Conservation (phyloP, 148 eudicot genomes). For the Selenicereus undatus region DNA sequence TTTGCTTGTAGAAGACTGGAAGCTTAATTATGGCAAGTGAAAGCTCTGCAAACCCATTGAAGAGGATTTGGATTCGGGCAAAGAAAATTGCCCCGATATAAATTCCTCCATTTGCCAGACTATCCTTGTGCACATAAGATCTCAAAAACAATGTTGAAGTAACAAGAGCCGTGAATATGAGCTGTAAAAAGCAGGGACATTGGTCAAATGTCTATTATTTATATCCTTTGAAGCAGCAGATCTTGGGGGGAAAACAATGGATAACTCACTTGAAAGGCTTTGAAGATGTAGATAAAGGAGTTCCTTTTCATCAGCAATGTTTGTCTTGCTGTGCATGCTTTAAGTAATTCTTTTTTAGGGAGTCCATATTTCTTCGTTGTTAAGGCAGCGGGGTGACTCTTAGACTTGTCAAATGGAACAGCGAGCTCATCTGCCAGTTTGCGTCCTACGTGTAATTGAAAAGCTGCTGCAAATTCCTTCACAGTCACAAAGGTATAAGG, state of each 20-base stretch:
- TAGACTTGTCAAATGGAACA: slow-evolving; percentile 60
- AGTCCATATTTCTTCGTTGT: slow-evolving; percentile 63
- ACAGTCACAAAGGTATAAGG: slow-evolving; percentile 57
- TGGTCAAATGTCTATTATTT: background rate
- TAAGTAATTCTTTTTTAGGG: slow-evolving; percentile 60
- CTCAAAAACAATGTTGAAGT: slow-evolving; percentile 63
- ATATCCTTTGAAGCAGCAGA: background rate
- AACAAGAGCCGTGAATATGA: slow-evolving; percentile 47
- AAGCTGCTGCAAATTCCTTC: slow-evolving; percentile 63
- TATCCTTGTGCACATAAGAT: slow-evolving; percentile 49
- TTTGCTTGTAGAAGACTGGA: slow-evolving; percentile 76
- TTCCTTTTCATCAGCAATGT: slow-evolving; percentile 75
- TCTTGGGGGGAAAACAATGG: no score
- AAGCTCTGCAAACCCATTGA: slow-evolving; percentile 78
- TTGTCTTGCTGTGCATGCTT: slow-evolving; percentile 73
- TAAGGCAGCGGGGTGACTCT: slow-evolving; percentile 77
- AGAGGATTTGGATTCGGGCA: slow-evolving; percentile 44
- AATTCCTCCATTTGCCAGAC: slow-evolving; percentile 46
- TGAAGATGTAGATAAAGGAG: slow-evolving; percentile 66
- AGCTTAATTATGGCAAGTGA: slow-evolving; percentile 63
- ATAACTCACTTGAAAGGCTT: slow-evolving; percentile 56
- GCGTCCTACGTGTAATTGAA: slow-evolving; percentile 67
- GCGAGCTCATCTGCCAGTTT: slow-evolving; percentile 54
- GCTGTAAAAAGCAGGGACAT: slow-evolving; percentile 32
- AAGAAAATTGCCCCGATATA: slow-evolving; percentile 76